Conservation (phyloP, 257 asterid species). For the Cinchona pubescens region DNA sequence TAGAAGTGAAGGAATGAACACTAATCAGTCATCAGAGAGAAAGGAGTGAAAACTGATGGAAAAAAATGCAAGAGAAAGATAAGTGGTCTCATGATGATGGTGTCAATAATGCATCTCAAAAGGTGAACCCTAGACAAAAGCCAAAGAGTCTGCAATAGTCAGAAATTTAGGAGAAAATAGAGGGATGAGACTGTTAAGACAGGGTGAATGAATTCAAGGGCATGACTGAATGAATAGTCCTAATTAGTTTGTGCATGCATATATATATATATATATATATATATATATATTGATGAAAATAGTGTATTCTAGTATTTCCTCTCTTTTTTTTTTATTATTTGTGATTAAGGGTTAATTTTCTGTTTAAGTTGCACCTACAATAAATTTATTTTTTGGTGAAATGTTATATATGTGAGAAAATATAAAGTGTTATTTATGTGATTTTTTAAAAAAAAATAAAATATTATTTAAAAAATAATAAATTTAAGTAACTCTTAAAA, state of each 20-base stretch:
- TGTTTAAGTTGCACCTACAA: too few species aligned
- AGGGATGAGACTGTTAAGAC: slow-evolving; percentile 40
- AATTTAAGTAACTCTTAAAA: too few species aligned
- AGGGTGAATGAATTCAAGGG: slow-evolving; percentile 55
- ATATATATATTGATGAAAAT: not conserved
- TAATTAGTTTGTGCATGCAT: slow-evolving; percentile 27
- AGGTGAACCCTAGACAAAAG: too few species aligned
- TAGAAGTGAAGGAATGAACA: slow-evolving; percentile 12
- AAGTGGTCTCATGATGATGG: slow-evolving; percentile 24
- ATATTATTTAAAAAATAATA: too few species aligned
- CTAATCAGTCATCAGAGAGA: slow-evolving; percentile 9
- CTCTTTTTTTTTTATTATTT: too few species aligned
- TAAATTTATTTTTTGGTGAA: too few species aligned
- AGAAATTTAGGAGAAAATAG: slow-evolving; percentile 31
- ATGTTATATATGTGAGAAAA: too few species aligned
- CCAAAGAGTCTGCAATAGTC: slow-evolving; percentile 23
- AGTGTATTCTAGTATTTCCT: too few species aligned
- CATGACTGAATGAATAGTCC: slow-evolving; percentile 34
- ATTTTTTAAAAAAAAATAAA: too few species aligned
- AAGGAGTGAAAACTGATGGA: slow-evolving; percentile 1
- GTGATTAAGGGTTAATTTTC: too few species aligned
- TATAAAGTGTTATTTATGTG: too few species aligned
- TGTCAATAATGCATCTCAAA: slow-evolving; percentile 51
- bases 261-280: too few species aligned
- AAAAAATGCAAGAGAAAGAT: slow-evolving; percentile 23